Conservation (phyloP, 768 basidiomycete genomes). For the Symmetrospora coprosmae region DNA sequence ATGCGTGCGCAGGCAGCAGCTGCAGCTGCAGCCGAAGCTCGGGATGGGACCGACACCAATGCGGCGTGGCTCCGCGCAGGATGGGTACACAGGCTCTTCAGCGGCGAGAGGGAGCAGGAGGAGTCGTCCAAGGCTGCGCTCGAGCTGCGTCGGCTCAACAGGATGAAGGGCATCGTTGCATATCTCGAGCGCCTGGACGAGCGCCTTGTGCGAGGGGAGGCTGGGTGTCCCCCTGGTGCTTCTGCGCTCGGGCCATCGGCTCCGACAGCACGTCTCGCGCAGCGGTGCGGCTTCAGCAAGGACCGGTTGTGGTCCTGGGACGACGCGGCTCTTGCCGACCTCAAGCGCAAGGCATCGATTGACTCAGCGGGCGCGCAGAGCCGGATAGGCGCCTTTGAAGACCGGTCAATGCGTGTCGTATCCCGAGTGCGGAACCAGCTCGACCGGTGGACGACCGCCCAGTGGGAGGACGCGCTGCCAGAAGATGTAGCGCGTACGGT, state of each 20-base stretch:
- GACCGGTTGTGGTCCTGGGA: constrained; percentile 30
- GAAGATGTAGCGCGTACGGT: too few relatives aligned
- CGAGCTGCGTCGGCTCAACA: constrained; percentile 31
- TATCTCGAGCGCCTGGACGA: constrained; percentile 33
- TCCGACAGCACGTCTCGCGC: constrained; percentile 10
- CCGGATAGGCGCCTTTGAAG: too few relatives aligned
- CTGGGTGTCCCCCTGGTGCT: not conserved
- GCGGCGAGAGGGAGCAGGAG: constrained; percentile 31
- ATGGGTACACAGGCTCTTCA: constrained; percentile 35
- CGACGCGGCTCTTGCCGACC: constrained; percentile 8
- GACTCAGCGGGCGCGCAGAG: not conserved
- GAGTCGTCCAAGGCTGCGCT: constrained; percentile 25
- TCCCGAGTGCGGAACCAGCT: too few relatives aligned
- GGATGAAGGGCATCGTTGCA: constrained; percentile 32
- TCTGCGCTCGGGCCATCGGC: not conserved
- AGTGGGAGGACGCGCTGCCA: too few relatives aligned
- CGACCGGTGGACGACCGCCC: too few relatives aligned
- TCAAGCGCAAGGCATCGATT: not conserved
- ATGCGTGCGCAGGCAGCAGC: not conserved
- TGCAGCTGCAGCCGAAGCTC: too few relatives aligned
- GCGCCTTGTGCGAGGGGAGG: constrained; percentile 24
- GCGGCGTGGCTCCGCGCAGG: constrained; percentile 30
- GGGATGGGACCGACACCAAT: constrained; percentile 1
- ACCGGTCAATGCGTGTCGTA: too few relatives aligned
- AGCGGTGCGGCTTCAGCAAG: constrained; percentile 23